These are phyloP conservation scores for Fusarium pseudocircinatum DNA, from an alignment of 2,329 filamentous ascomycete species.

Conservation along the genomic window DNA sequence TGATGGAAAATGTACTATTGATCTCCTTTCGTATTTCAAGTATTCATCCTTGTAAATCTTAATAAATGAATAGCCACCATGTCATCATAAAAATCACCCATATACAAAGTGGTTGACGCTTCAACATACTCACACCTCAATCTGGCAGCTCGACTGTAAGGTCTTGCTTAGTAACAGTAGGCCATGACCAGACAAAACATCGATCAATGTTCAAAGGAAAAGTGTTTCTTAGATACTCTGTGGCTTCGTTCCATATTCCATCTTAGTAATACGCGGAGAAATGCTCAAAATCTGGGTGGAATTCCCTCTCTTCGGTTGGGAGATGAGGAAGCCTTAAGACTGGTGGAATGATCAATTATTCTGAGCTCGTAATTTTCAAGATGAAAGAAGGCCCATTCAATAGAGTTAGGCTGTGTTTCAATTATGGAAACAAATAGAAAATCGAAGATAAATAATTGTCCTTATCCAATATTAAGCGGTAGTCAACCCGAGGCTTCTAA, in stretches of 20 bases:
- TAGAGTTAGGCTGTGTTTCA: no score
- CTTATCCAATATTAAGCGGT: slow-evolving; percentile 11
- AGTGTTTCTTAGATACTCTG: fast-evolving
- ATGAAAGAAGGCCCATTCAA: background rate
- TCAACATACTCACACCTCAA: background rate
- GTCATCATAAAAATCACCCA: fast-evolving
- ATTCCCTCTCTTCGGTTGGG: no score
- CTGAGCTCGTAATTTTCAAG: background rate
- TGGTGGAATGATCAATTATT: background rate
- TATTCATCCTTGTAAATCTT: no score
- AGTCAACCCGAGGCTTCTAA: background rate
- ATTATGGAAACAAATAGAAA: background rate
- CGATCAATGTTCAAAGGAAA: background rate
- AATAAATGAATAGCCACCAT: fast-evolving
- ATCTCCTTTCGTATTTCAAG: background rate
- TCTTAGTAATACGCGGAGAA: background rate
- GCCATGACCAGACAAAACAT: background rate
- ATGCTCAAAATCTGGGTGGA: background rate
- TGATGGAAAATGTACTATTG: background rate
- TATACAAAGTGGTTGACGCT: background rate
- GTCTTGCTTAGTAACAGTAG: no score
- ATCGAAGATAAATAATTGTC: background rate
- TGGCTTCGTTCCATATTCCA: background rate
- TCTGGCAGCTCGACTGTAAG: background rate
- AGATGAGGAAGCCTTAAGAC: background rate